Conservation (phyloP, 1,139 yeast species). For the Scheffersomyces cryptocercus region DNA sequence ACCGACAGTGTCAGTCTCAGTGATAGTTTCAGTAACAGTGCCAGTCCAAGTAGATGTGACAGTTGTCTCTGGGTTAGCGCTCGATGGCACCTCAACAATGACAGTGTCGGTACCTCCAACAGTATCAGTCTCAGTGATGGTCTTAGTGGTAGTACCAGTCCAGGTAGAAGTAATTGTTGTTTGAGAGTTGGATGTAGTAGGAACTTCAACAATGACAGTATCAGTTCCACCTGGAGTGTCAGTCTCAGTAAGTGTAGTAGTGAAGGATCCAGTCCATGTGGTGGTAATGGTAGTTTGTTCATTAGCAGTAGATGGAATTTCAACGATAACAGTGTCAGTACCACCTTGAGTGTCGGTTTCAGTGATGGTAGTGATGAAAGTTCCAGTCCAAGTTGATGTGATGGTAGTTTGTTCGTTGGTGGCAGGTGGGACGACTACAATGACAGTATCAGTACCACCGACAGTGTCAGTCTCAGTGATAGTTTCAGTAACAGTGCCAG, state of each 20-base stretch:
- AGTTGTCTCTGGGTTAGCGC: no score
- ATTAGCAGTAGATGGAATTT: constrained; percentile 1
- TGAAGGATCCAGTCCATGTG: constrained; percentile 6
- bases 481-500: constrained; percentile 9
- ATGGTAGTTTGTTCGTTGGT: no score
- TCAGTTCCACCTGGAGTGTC: constrained; percentile 3
- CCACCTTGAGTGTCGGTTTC: no score
- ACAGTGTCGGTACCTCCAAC: no score
- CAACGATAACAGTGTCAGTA: neutral
- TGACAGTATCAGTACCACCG: neutral
- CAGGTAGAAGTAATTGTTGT: no score
- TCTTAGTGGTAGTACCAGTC: no score
- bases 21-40: constrained; percentile 11
- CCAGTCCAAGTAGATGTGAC: no score
- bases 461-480: constrained; percentile 8
- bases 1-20: constrained; percentile 6
- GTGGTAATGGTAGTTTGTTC: constrained; percentile 9
- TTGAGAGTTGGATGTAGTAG: no score
- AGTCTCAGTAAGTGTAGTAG: constrained; percentile 2
- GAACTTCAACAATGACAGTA: constrained; percentile 1
- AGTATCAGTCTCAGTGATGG: no score
- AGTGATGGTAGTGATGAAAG: no score
- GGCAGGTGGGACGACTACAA: neutral
- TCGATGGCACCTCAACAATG: no score
- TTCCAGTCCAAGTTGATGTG: neutral